These are phyloP conservation scores for Purshia tridentata DNA, from an alignment of 306 rosid species.

Conservation along the genomic window DNA sequence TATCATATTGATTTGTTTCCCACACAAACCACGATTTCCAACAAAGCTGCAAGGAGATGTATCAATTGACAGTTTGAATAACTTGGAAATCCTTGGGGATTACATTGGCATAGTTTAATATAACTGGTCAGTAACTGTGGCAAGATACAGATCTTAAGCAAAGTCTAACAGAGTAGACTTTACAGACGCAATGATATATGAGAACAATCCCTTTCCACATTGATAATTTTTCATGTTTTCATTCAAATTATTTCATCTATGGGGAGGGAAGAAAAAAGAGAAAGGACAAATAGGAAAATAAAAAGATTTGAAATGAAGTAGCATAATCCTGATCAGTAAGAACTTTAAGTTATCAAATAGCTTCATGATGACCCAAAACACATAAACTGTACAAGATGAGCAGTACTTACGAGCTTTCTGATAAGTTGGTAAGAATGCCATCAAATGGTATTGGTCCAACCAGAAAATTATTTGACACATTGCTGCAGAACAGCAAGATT, in stretches of 20 bases:
- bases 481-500: conserved; percentile 48
- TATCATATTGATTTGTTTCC: conserved; percentile 54
- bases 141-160: not conserved
- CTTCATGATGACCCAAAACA: conserved; percentile 14
- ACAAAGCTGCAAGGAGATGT: conserved; percentile 61
- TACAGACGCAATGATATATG: not conserved
- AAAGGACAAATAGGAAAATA: not conserved
- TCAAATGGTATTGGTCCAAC: conserved; percentile 89
- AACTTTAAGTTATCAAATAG: not conserved
- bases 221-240: not conserved
- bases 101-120: conserved; percentile 17
- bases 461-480: conserved; percentile 88
- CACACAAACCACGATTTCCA: conserved; percentile 96
- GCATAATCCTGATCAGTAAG: not conserved
- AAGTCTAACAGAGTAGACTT: not conserved
- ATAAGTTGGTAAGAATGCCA: conserved; percentile 73
- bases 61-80: not conserved
- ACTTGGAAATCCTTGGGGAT: not conserved
- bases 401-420: conserved; percentile 78
- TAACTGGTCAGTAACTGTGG: conserved; percentile 10
- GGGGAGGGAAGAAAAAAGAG: not conserved
- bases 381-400: conserved; percentile 19
- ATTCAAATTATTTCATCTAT: not conserved
- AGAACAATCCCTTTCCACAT: not conserved
- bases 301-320: not conserved